Evolutionary conservation across 805 yeast genomes (phyloP).

Genomic region (Cyberlindnera xylosilytica): DNA sequence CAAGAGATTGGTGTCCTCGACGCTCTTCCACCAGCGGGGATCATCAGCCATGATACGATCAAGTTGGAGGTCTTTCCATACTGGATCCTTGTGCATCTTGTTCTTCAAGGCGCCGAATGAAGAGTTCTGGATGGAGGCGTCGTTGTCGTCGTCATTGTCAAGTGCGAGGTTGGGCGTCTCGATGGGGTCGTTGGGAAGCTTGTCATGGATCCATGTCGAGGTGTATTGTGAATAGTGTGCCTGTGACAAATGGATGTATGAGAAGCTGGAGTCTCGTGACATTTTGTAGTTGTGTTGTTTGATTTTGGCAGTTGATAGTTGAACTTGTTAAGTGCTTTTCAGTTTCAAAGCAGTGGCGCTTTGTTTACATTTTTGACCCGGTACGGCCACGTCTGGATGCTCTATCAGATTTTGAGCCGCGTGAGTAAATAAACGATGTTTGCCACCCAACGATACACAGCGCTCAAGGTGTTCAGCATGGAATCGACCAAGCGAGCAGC

Average conservation of each 20-base stretch:
- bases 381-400: no score
- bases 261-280: conserved; percentile 9
- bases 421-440: no score
- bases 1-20: conserved; percentile 15
- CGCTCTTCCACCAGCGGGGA: conserved; percentile 13
- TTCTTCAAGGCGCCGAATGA: conserved; percentile 27
- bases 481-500: not conserved
- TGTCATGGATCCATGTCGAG: conserved; percentile 31
- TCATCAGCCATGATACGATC: conserved; percentile 24
- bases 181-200: conserved; percentile 27
- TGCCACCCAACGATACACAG: no score
- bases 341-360: no score
- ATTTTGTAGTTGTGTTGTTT: not conserved
- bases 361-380: no score
- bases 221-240: conserved; percentile 32
- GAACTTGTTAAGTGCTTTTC: not conserved
- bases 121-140: conserved; percentile 11
- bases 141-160: conserved; percentile 18
- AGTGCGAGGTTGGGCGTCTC: conserved; percentile 17
- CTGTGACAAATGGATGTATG: conserved; percentile 22
- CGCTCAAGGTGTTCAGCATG: conserved; percentile 1
- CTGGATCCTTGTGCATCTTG: conserved; percentile 17
- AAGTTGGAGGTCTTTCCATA: conserved; percentile 30
- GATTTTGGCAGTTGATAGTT: no score
- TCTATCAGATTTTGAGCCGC: no score